Evolutionary conservation across 164 flowering plant genomes (phyloP), one percentile per base, ranked within the genome.

Genomic region (Dillenia turbinata): DNA sequence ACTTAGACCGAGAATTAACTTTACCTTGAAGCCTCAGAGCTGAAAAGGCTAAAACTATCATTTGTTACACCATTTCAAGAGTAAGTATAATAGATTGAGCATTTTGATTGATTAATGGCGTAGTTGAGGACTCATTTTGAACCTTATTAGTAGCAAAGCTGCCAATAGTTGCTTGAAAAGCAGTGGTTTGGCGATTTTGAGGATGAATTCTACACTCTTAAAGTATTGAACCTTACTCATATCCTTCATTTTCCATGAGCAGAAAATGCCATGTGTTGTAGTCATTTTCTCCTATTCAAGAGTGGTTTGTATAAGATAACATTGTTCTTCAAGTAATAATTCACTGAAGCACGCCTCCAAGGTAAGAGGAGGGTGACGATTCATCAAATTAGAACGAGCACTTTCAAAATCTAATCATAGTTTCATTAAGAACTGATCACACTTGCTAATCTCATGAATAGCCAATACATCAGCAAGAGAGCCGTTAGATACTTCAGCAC

Each of bases 371-470:
- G 61, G 49, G 44, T 14, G n/a, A 22, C 24, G n/a, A 44, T 45
- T 58, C 61, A 58, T 15, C 47, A 58, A 14, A 22, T 6, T 44
- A 14, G 10, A 43, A 6, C 50, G 48, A 13, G 19, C 50, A 44
- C 5, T 15, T 14, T 58, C 61, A 58, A 46, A 58, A 9, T 58
- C 61, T 8, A 17, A 8, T 8, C 49, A 0, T 9, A 58, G 17
- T 7, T 58, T 58, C 61, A 58, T 58, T 12, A 58, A 26, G 46
- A 58, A 58, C 46, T 58, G 61, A 43, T 43, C 48, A 3, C 22
- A 5, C 24, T 58, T 8, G 44, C 61, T 58, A 13, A 19, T 47
- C 1, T 58, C 12, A 9, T 58, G 19, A 9, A 7, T 11, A 10
- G 12, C 49, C 12, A 14, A 50, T 14, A 58, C n/a, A 15, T 8